Evolutionary conservation across 2,329 filamentous ascomycete species (phyloP).

Genomic region (Annulohypoxylon truncatum): DNA sequence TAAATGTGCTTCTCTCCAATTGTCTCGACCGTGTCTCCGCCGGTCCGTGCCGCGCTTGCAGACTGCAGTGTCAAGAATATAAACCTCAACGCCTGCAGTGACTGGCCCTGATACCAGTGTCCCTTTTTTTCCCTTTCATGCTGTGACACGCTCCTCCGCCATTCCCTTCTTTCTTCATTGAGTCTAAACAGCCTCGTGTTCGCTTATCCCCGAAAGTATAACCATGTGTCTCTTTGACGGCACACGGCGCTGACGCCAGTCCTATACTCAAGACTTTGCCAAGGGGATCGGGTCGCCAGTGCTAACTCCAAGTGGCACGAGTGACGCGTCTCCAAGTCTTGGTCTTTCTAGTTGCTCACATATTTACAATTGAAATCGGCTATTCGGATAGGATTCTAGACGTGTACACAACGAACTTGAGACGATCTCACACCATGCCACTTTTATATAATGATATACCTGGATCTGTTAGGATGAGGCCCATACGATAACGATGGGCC

Average conservation of each 20-base stretch:
- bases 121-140: background rate
- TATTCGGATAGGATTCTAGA: background rate
- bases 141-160: background rate
- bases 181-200: background rate
- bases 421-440: slow-evolving; percentile 8
- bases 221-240: background rate
- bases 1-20: background rate
- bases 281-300: slow-evolving; percentile 20
- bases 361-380: background rate
- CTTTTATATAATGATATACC: background rate
- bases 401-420: background rate
- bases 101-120: background rate
- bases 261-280: slow-evolving; percentile 24
- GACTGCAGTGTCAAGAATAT: background rate
- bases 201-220: slow-evolving; percentile 6
- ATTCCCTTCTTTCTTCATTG: background rate
- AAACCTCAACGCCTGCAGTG: slow-evolving; percentile 11
- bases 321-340: slow-evolving; percentile 27
- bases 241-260: slow-evolving; percentile 1
- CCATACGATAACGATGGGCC: background rate
- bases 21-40: background rate
- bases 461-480: slow-evolving; percentile 1
- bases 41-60: slow-evolving; percentile 4
- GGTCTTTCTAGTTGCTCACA: background rate
- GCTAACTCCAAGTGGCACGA: background rate